Base-by-base conservation (phyloP, 1,139 yeast genomes). In the Blastobotrys persicus region DNA sequence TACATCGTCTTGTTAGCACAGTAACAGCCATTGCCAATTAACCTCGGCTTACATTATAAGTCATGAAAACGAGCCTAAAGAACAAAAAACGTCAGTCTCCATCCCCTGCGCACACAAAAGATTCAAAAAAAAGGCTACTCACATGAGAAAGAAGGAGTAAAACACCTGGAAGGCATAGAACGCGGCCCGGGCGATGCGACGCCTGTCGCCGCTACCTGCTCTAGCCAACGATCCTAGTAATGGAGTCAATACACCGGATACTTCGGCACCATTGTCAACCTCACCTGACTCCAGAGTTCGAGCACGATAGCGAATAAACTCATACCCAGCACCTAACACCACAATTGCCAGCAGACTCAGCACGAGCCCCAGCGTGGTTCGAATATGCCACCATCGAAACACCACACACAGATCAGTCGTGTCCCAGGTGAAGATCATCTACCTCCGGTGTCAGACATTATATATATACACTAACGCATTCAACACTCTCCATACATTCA, bases 401-500 rank as follows among this genome's bases (percentile, higher is more conserved):
- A 86, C 77, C 13, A 86, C 78, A 63, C 95, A 86, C 12, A 86
- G 73, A 63, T 86, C 78, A 46, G 77, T 72, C 71, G 86, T 83
- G 58, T 81, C 79, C 94, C 95, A 87, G 9, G 91, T 85, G 66
- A 86, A 85, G n/a, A 84, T 61, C 92, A 85, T 86, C 77, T 73
- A 51, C 4, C 9, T 20, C 17, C 14, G 16, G 28, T 23, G n/a
- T n/a, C n/a, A 26, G 47, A 48, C 42, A 42, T 42, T 34, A 42
- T 45, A 42, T 46, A 45, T 41, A 12, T 31, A 41, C 28, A 19
- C 41, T 39, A 47, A 39, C n/a, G n/a, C n/a, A n/a, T n/a, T n/a
- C n/a, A n/a, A n/a, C n/a, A n/a, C n/a, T n/a, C 55, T 34, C 56
- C 60, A 14, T 53, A 57, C 62, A 65, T 80, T 77, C 87, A 81